Base-by-base conservation (phyloP, 2,329 filamentous ascomycete genomes). In the Aspergillus cejpii region DNA sequence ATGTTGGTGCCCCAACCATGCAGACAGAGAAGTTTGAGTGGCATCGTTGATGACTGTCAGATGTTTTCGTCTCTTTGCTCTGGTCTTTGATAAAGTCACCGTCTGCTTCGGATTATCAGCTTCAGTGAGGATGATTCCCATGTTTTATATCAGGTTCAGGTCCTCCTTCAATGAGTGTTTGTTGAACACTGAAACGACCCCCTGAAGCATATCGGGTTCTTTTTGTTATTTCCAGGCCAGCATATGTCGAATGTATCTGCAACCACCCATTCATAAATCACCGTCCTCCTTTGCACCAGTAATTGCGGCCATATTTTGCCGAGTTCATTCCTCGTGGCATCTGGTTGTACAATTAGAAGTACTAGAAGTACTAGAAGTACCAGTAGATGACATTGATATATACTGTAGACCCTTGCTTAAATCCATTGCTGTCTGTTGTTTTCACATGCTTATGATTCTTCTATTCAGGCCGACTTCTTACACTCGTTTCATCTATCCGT, bases 1-100 rank as follows among this genome's bases (percentile, higher is more conserved):
- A 55, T 44, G 44, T 61, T 63, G n/a, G 59, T 63, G 3, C 63
- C 63, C 55, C 54, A 59, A 17, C 62, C 62, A 55, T 64, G 63
- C 21, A 66, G 57, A 43, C 63, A 65, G 24, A 64, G 52, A 19
- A 66, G 47, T 41, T 54, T 52, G 43, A 64, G 48, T n/a, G 55
- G 53, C 59, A 61, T 61, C 11, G 24, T 47, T 27, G 37, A 15
- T 38, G 17, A 15, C 14, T 34, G 31, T 34, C 10, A 17, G 31
- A 34, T 19, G 17, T 19, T 17, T 17, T 20, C 17, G 8, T 34
- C 8, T 6, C 31, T 20, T n/a, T 6, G 10, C 15, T 34, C 17
- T 34, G 6, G 1, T 19, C 31, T 34, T n/a, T 5, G 31, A 34
- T n/a, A 34, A 34, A 34, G 15, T 34, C 31, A 17, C 31, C 17